phyloP scores from a whole-genome alignment of 2,329 filamentous ascomycete species.

The Fusarium praegraminearum region DNA sequence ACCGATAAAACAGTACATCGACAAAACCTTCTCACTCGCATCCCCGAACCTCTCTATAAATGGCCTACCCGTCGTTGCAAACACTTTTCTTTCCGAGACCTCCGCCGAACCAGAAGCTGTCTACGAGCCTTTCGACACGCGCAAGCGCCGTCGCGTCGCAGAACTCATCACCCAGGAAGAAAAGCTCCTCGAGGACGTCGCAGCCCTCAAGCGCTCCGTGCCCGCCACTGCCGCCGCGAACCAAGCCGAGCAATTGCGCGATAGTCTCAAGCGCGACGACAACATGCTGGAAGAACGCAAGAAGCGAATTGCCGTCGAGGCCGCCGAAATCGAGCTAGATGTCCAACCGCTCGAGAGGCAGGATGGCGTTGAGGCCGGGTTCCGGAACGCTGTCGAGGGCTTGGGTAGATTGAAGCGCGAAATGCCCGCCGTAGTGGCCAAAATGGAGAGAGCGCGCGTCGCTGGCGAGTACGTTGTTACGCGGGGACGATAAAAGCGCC shows the following conservation, averaged over 20 bases:
- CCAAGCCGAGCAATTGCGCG: slow-evolving; percentile 57
- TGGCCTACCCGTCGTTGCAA: slow-evolving; percentile 64
- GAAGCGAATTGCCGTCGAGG: slow-evolving; percentile 33
- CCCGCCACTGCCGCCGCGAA: slow-evolving; percentile 59
- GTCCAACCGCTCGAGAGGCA: slow-evolving; percentile 58
- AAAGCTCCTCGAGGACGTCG: slow-evolving; percentile 73
- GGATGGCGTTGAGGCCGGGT: slow-evolving; percentile 59
- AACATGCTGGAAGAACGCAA: slow-evolving; percentile 54
- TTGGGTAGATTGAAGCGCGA: slow-evolving; percentile 67
- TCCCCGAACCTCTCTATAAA: slow-evolving; percentile 72
- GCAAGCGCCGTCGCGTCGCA: slow-evolving; percentile 69
- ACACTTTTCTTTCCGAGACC: slow-evolving; percentile 52
- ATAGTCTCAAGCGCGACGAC: slow-evolving; percentile 61
- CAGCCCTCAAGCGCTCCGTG: slow-evolving; percentile 67
- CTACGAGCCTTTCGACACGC: slow-evolving; percentile 71
- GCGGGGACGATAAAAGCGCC: slow-evolving; percentile 44
- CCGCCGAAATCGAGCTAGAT: slow-evolving; percentile 44
- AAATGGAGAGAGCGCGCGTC: slow-evolving; percentile 72
- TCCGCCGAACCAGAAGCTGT: slow-evolving; percentile 47
- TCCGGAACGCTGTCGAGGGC: slow-evolving; percentile 61
- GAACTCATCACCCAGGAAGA: slow-evolving; percentile 72
- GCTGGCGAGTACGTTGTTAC: slow-evolving; percentile 68
- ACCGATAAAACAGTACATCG: slow-evolving; percentile 65
- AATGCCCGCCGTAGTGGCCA: slow-evolving; percentile 72
- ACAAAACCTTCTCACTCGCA: slow-evolving; percentile 69